phyloP scores from a whole-genome alignment of 2,329 filamentous ascomycete genomes.

The Pezicula neosporulosa region DNA sequence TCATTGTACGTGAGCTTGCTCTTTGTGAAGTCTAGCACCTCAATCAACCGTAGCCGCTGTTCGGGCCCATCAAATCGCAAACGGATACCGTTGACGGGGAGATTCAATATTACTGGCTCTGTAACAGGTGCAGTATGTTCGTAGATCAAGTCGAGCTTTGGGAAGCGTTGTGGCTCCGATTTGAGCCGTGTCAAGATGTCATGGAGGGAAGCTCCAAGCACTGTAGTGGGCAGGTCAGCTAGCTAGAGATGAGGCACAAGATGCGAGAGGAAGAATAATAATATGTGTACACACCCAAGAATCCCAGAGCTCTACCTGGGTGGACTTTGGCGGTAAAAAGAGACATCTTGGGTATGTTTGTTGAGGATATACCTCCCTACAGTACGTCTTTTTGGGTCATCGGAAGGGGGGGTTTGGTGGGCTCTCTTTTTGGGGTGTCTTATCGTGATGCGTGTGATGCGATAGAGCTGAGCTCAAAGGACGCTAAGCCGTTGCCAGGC shows the following conservation, averaged over 20 bases:
- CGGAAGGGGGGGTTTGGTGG: not conserved
- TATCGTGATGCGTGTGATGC: not conserved
- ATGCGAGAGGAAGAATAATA: conserved; percentile 24
- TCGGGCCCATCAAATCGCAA: conserved; percentile 92
- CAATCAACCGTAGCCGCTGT: conserved; percentile 85
- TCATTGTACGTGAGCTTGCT: conserved; percentile 79
- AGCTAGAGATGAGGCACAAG: not conserved
- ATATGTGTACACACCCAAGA: conserved; percentile 25
- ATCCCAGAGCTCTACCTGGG: conserved; percentile 57
- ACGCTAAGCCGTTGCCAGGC: not conserved
- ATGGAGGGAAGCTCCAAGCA: conserved; percentile 86
- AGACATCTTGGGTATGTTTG: conserved; percentile 31
- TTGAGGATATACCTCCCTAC: not conserved
- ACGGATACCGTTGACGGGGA: conserved; percentile 84
- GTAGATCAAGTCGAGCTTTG: conserved; percentile 79
- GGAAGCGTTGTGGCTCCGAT: conserved; percentile 78
- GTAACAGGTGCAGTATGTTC: conserved; percentile 71
- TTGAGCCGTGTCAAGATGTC: conserved; percentile 86
- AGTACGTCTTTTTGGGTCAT: not conserved
- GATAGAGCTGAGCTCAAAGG: not conserved
- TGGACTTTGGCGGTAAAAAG: conserved; percentile 59
- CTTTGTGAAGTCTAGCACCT: conserved; percentile 86
- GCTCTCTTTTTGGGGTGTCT: not conserved
- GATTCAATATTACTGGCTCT: conserved; percentile 69
- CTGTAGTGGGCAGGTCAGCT: conserved; percentile 40